Evolutionary conservation across 1,284 basidiomycete species (phyloP).

Genomic region (Leccinum cinnamomeum): DNA sequence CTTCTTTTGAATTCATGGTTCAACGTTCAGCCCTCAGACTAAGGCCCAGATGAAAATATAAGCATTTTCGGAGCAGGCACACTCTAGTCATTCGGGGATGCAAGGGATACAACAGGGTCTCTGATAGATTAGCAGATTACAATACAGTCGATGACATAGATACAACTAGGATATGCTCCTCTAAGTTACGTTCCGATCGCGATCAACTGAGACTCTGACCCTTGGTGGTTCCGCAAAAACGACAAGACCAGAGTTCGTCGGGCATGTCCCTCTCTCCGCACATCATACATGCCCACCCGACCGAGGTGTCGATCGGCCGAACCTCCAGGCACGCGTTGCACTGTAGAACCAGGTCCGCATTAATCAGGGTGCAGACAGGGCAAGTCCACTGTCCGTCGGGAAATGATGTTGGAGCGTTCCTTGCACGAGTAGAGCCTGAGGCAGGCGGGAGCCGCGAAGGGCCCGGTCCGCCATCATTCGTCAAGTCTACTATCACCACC

Average conservation of each 20-base stretch:
- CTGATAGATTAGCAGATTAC: slow-evolving; percentile 14
- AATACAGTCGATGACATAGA: not conserved
- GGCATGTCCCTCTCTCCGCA: slow-evolving; percentile 61
- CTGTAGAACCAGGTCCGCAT: slow-evolving; percentile 46
- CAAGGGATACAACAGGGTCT: not conserved
- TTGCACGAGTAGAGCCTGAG: slow-evolving; percentile 1
- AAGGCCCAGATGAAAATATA: too few species aligned
- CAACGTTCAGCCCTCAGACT: too few species aligned
- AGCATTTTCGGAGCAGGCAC: too few species aligned
- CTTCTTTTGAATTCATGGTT: too few species aligned
- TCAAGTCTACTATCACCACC: slow-evolving; percentile 56
- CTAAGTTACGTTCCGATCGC: not conserved
- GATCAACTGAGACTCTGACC: slow-evolving; percentile 37
- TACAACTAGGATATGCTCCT: slow-evolving; percentile 12
- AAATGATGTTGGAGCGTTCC: slow-evolving; percentile 1
- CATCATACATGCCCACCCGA: slow-evolving; percentile 66
- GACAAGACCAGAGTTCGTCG: too few species aligned
- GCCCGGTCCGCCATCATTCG: slow-evolving; percentile 35
- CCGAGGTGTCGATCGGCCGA: slow-evolving; percentile 43
- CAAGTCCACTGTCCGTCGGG: slow-evolving; percentile 59
- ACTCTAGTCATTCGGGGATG: too few species aligned
- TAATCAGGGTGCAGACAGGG: slow-evolving; percentile 69
- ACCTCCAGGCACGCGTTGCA: slow-evolving; percentile 64
- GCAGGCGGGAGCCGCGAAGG: slow-evolving; percentile 17
- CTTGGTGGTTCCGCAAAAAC: too few species aligned